phyloP scores from a whole-genome alignment of 108 stramenopile species.

The Cyclotella baltica region DNA sequence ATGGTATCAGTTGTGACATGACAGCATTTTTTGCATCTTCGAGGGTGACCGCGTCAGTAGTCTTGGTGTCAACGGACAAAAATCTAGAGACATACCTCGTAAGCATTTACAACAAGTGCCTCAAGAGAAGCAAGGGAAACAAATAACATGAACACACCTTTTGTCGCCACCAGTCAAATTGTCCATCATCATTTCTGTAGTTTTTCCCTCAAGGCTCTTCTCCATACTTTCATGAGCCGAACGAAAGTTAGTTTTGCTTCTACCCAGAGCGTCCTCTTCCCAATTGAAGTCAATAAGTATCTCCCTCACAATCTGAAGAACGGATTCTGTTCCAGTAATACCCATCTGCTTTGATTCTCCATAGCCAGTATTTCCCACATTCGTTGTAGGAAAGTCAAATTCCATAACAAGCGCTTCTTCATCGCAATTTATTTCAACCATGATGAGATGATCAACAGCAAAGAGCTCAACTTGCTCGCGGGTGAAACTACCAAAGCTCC shows the following conservation, averaged over 20 bases:
- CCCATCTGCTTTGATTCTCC: constrained; percentile 82
- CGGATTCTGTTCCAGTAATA: constrained; percentile 94
- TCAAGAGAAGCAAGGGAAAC: not conserved
- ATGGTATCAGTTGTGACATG: constrained; percentile 90
- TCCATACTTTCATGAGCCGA: constrained; percentile 85
- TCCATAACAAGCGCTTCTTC: constrained; percentile 94
- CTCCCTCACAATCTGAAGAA: constrained; percentile 92
- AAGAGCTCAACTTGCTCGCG: constrained; percentile 99
- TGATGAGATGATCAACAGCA: constrained; percentile 96
- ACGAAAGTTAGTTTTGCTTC: constrained; percentile 92
- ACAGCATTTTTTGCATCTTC: constrained; percentile 91
- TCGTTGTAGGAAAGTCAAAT: constrained; percentile 96
- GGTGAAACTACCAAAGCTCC: constrained; percentile 92
- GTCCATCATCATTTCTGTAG: constrained; percentile 86
- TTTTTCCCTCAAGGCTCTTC: constrained; percentile 89
- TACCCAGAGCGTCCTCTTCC: constrained; percentile 95
- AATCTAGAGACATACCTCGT: constrained; percentile 52
- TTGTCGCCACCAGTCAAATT: constrained; percentile 75
- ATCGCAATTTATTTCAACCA: constrained; percentile 97
- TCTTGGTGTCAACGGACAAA: constrained; percentile 88
- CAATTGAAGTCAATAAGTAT: constrained; percentile 94
- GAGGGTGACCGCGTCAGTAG: constrained; percentile 84
- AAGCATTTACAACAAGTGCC: constrained; percentile 5
- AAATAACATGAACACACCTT: constrained; percentile 58
- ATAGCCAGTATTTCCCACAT: constrained; percentile 88